Conservation (phyloP, 2,329 filamentous ascomycete species). For the Penicillium sp. region DNA sequence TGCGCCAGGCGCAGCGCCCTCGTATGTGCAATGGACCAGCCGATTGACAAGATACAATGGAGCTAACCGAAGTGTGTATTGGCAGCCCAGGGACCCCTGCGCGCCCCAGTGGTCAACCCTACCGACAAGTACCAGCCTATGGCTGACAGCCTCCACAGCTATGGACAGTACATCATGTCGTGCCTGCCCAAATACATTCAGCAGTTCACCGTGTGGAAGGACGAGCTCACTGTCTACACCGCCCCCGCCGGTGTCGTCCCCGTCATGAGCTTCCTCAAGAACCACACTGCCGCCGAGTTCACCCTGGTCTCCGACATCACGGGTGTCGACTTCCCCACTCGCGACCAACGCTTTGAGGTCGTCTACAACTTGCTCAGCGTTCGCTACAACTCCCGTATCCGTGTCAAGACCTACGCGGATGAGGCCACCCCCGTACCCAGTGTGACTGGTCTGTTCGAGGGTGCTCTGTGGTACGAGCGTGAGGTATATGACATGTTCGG, state of each 20-base stretch:
- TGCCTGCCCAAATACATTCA: conserved; percentile 97
- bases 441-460: conserved; percentile 81
- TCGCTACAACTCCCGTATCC: conserved; percentile 92
- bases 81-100: conserved; percentile 60
- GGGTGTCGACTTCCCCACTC: conserved; percentile 91
- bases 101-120: conserved; percentile 81
- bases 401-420: conserved; percentile 98
- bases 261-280: conserved; percentile 91
- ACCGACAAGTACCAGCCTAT: conserved; percentile 89
- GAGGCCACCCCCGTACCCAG: conserved; percentile 92
- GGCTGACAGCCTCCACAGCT: conserved; percentile 83
- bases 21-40: conserved; percentile 39
- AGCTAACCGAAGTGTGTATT: conserved; percentile 16
- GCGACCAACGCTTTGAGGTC: conserved; percentile 93
- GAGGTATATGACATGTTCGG: conserved; percentile 98
- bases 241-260: conserved; percentile 83
- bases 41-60: conserved; percentile 8
- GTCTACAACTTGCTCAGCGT: conserved; percentile 97
- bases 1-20: conserved; percentile 60
- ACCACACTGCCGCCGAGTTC: conserved; percentile 96
- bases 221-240: conserved; percentile 94
- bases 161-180: conserved; percentile 94
- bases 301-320: conserved; percentile 92
- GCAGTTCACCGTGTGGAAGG: conserved; percentile 99
- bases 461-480: conserved; percentile 97